Base-by-base conservation (phyloP, 306 rosid species). In the Vicia villosa region DNA sequence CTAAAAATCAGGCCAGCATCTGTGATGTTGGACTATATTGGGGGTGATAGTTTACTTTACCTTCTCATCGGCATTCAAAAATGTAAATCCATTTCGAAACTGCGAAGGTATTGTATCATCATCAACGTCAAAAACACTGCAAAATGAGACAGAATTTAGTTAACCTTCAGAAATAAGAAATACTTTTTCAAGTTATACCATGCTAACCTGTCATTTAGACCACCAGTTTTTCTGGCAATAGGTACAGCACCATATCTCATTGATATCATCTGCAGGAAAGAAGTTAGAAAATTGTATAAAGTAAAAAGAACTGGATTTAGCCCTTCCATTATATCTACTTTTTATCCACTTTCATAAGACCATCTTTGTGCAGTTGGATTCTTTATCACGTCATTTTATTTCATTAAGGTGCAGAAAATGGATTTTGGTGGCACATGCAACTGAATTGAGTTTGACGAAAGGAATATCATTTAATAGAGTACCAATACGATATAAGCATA, bases 181-280 rank as follows among this genome's bases (percentile, higher is more conserved):
- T 66, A 59, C 11, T 38, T 17, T 70, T 34, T 11, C 55, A 52
- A 46, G 41, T 4, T 55, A 80, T 20, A 22, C 55, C 66, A 67
- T 28, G 46, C 82, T 45, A 73, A 94, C 99, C 97, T 94, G 86
- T 94, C 99, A 79, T 91, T 88, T 37, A 91, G 86, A 67, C 97
- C 99, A 64, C 99, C 99, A 1, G 97, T 94, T 94, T 87, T 87
- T 79, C 99, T 84, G 59, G 12, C 96, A 64, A 94, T 91, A 46
- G 99, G 99, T 80, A 94, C 69, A 49, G 89, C 77, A 76, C 99
- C 97, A 50, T 89, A 94, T 84, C 92, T 89, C 99, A 94, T 94
- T 68, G 99, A 83, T 83, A 94, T 94, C 99, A 91, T 90, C 97
- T 94, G 84, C 75, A 47, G 32, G 64, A 74, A 62, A 58, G n/a